Evolutionary conservation across 2,329 filamentous ascomycete genomes (phyloP).

Genomic region (Orbilia blumenaviensis): DNA sequence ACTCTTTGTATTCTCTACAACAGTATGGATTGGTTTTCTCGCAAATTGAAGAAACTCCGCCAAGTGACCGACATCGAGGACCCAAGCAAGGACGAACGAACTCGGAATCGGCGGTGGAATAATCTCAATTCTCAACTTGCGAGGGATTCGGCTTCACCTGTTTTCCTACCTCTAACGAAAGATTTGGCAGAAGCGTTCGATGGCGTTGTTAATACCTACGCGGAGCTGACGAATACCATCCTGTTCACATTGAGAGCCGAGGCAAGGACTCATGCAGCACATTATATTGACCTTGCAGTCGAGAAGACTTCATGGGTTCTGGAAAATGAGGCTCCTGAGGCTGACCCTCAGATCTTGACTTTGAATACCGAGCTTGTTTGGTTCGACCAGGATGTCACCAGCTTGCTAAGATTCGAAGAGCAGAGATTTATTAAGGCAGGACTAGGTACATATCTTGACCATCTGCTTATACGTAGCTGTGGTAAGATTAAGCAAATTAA

Average conservation of each 20-base stretch:
- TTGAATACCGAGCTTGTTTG: constrained; percentile 85
- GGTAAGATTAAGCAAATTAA: constrained; percentile 83
- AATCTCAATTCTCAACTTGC: constrained; percentile 59
- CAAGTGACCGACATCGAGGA: constrained; percentile 70
- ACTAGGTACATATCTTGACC: constrained; percentile 79
- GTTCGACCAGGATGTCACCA: constrained; percentile 82
- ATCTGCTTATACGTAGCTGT: constrained; percentile 77
- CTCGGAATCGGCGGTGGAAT: constrained; percentile 58
- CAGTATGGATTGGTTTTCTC: constrained; percentile 96
- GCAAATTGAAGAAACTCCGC: constrained; percentile 80
- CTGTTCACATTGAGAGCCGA: constrained; percentile 89
- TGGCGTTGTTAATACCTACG: constrained; percentile 81
- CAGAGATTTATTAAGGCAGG: constrained; percentile 79
- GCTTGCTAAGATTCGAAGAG: constrained; percentile 76
- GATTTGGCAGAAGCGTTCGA: constrained; percentile 75
- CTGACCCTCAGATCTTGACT: constrained; percentile 79
- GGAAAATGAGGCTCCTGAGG: constrained; percentile 78
- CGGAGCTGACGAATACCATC: constrained; percentile 78
- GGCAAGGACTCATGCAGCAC: constrained; percentile 82
- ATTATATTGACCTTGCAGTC: constrained; percentile 76
- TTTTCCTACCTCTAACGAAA: constrained; percentile 78
- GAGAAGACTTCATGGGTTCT: constrained; percentile 65
- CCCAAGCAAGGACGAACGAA: constrained; percentile 54
- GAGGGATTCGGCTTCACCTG: constrained; percentile 70
- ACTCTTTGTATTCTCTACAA: constrained; percentile 90